Evolutionary conservation across 2,329 filamentous ascomycete genomes (phyloP), one percentile per base, ranked within the genome.

Genomic region (Penicillium sp.): DNA sequence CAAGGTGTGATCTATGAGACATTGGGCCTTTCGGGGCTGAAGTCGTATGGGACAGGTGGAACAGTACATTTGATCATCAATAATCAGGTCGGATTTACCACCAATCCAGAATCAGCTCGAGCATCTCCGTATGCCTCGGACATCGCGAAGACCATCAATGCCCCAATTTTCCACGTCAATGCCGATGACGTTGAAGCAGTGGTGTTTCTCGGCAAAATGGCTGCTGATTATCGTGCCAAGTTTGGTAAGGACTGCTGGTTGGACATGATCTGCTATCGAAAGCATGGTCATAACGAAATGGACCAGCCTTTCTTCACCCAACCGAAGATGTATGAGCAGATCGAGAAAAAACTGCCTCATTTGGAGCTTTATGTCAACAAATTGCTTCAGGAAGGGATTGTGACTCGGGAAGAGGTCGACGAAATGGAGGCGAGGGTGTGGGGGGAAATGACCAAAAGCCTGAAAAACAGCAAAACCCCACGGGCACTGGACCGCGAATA

Each of bases 61-160:
- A 98, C 94, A 59, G 91, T 98, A 72, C 94, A 98, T 81, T 85
- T 99, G 69, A 89, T 98, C 63, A 93, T 97, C 70, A 99, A 99
- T 88, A 99, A 99, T 86, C 94, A 99, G 85, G 98, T 99, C 78
- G 94, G 94, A 78, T 99, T 99, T 85, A 99, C 94, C 56, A 98
- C 94, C 19, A 94, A 98, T 76, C 94, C 95, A 70, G 92, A 94
- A 75, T 98, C 97, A 79, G 90, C 95, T 71, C 92, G 94, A 72
- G 98, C 95, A n/a, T 98, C 95, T 49, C 91, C 94, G 50, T 98
- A 99, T 87, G 98, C 94, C 82, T 97, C 94, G 38, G 94, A 99
- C 78, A 97, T 99, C 73, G 94, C 94, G 80, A 99, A 98, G 84
- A 91, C 37, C 15, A n/a, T 38, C 15, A 38, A 38, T 38, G 37